Base-by-base conservation (phyloP, 1,284 basidiomycete genomes). In the Fistulina hepatica region DNA sequence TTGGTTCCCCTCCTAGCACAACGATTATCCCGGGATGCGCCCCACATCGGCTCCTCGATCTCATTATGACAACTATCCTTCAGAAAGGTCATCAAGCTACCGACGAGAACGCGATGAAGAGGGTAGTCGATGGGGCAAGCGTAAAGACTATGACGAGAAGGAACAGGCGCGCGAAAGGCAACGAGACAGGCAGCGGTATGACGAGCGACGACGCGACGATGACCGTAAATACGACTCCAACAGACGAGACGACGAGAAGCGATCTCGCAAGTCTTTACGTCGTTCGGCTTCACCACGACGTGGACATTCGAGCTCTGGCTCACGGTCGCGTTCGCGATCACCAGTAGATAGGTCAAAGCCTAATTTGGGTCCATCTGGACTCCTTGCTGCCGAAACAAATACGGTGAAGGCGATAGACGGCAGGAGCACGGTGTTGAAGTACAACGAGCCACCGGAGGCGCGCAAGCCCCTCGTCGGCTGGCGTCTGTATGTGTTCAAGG, bases 371-470 rank as follows among this genome's bases (percentile, higher is more conserved):
- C 73, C 73, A 5, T 95, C 90, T 2, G 95, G 95, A 6, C 67
- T 95, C 9, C 73, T 99, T 16, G 95, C 94, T 0, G 93, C 92
- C 5, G 95, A 90, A 54, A 94, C 91, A 5, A 95, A 97, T 52
- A 88, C 82, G 2, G 77, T 90, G 33, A 74, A 78, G 50, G 69
- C 72, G 22, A 59, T 62, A 6, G 78, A 85, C 50, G 81, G 84
- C 8, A 78, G 76, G 38, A 90, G 81, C 40, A 88, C 93, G 1
- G 76, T 94, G 26, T 66, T 99, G 44, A 99, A 98, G 59, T 99
- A 99, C 56, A 94, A 97, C 50, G 95, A 99, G 58, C 95, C 95
- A 9, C 91, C 94, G 2, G 95, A 99, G 65, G 95, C 95, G 17
- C 69, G 93, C 46, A 95, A 93, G 54, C 94, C 95, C 4, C 63